Base-by-base conservation (phyloP, 2,329 filamentous ascomycete genomes). In the Pyricularia sp. region DNA sequence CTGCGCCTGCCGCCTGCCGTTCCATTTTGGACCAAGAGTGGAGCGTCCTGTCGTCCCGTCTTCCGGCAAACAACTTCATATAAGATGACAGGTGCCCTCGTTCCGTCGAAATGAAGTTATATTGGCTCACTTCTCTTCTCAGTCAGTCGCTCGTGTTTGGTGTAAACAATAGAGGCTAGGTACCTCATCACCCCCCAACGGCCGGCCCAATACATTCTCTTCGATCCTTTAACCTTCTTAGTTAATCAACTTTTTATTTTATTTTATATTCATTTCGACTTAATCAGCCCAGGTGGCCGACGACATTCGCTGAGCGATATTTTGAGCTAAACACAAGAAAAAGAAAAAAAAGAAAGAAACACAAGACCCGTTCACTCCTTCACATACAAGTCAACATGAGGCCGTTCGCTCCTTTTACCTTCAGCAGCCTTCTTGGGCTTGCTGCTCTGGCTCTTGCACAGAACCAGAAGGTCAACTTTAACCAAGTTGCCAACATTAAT, bases 261-360 rank as follows among this genome's bases (percentile, higher is more conserved):
- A 20, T 64, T 65, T 36, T 65, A 23, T 65, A n/a, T 65, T 65
- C 11, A 36, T 23, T 65, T 65, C 64, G 28, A 25, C 50, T 12
- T 67, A 59, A 59, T 61, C 55, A 59, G 66, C 66, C 66, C 66
- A 20, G 66, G 66, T 67, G 66, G 66, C 66, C 42, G 66, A 67
- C 55, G 42, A 50, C 42, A 50, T 50, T 50, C 42, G 42, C 42
- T 50, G 42, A 50, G 42, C 42, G 42, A 50, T 50, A 50, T 50
- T 50, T 50, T 50, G 17, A 50, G 42, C 33, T 14, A 6, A 14
- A 36, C 11, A 14, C 33, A 50, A 42, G 7, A 42, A 20, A n/a
- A 50, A 50, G 20, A n/a, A 50, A n/a, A 6, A 50, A 17, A 50
- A 50, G n/a, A 50, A 1, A 50, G 31, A 50, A n/a, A 50, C 20